phyloP scores from a whole-genome alignment of 345 rosid genomes.

The Moricandia arvensis region DNA sequence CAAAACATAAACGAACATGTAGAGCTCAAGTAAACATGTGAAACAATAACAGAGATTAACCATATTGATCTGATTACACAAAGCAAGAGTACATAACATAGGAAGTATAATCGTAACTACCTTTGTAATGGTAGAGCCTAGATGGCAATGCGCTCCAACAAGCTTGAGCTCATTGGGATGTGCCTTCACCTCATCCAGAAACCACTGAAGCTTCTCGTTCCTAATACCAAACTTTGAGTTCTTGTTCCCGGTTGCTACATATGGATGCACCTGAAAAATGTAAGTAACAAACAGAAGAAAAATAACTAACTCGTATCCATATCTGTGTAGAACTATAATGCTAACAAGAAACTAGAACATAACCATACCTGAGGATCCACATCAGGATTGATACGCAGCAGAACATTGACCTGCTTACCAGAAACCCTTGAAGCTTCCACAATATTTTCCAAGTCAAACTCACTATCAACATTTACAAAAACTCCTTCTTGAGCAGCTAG shows the following conservation, averaged over 20 bases:
- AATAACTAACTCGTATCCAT: background rate
- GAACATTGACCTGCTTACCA: constrained; percentile 84
- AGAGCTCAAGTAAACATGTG: background rate
- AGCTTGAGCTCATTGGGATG: constrained; percentile 86
- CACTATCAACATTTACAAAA: constrained; percentile 94
- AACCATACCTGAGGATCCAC: constrained; percentile 91
- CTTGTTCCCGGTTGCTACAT: constrained; percentile 96
- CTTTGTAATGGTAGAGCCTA: constrained; percentile 97
- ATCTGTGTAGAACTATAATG: background rate
- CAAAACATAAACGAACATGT: background rate
- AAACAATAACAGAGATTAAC: background rate
- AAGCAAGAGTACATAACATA: background rate
- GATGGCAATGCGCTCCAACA: constrained; percentile 98
- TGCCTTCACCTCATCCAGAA: constrained; percentile 90
- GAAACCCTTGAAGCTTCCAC: constrained; percentile 81
- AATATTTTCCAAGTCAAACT: constrained; percentile 88
- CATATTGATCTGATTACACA: background rate
- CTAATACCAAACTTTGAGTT: constrained; percentile 98
- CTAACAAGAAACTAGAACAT: background rate
- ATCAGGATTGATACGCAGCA: constrained; percentile 96
- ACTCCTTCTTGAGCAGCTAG: constrained; percentile 92
- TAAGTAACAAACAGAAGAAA: constrained; percentile 7
- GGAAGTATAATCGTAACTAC: constrained; percentile 32
- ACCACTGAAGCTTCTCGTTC: constrained; percentile 98
- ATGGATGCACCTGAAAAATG: constrained; percentile 77